A percentile compares a stretch with the other conserved stretches of the same genome.
Evolutionary conservation across 2,329 filamentous ascomycete genomes (phyloP).

Genomic region (Botrytis fragariae): DNA sequence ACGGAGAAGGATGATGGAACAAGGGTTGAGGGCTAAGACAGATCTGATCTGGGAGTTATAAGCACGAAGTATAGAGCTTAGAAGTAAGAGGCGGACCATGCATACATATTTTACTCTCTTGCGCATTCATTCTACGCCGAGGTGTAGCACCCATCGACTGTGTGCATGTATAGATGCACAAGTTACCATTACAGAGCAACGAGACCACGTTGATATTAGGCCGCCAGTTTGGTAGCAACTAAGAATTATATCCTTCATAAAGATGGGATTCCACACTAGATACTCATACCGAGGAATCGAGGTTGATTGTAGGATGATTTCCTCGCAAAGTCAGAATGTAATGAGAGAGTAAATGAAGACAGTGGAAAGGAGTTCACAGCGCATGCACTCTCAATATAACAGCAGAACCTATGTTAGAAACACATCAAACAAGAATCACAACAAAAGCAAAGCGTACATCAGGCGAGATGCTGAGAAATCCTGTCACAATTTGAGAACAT

Average conservation of each 20-base stretch:
- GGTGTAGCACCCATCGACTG: background rate
- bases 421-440: constrained; percentile 1
- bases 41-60: background rate
- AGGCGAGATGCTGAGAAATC: background rate
- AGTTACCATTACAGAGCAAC: background rate
- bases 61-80: background rate
- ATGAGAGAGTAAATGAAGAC: background rate
- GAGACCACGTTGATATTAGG: background rate
- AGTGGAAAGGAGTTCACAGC: background rate
- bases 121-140: background rate
- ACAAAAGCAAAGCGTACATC: background rate
- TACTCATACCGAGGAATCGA: background rate
- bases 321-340: background rate
- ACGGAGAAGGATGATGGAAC: background rate
- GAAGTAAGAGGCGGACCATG: background rate
- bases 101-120: background rate
- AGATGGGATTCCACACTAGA: background rate
- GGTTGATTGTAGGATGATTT: background rate
- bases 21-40: background rate
- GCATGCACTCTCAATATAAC: background rate
- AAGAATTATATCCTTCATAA: background rate
- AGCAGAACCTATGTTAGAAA: constrained; percentile 6
- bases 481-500: background rate
- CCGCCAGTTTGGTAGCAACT: background rate
- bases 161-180: background rate